Evolutionary conservation across 2,329 filamentous ascomycete species (phyloP).

Genomic region (Ophiostoma fasciatum): DNA sequence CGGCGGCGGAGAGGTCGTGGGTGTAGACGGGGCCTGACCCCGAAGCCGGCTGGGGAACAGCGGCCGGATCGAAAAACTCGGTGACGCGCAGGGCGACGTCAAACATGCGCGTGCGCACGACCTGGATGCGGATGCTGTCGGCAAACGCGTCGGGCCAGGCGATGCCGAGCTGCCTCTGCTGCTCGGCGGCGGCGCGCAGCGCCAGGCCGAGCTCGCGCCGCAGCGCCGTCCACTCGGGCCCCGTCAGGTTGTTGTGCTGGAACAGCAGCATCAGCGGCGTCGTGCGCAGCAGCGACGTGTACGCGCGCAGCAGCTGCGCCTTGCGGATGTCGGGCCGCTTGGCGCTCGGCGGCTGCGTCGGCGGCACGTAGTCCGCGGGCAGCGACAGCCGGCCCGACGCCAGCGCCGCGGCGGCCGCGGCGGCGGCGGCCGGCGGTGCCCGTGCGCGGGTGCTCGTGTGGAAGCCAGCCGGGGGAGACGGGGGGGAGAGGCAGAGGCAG

Average conservation of each 20-base stretch:
- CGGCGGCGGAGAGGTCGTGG: slow-evolving; percentile 40
- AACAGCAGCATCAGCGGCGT: slow-evolving; percentile 78
- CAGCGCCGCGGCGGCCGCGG: not conserved
- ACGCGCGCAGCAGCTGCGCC: slow-evolving; percentile 71
- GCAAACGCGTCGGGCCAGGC: slow-evolving; percentile 30
- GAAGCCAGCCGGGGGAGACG: not conserved
- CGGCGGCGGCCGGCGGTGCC: not conserved
- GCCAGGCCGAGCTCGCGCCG: slow-evolving; percentile 49
- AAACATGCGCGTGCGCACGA: slow-evolving; percentile 82
- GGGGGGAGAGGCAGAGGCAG: not conserved
- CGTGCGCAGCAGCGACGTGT: slow-evolving; percentile 76
- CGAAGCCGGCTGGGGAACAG: no score
- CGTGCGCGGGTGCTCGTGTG: slow-evolving; percentile 4
- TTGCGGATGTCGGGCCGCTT: slow-evolving; percentile 79
- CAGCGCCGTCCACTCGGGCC: slow-evolving; percentile 60
- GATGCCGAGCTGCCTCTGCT: slow-evolving; percentile 6
- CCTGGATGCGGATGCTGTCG: slow-evolving; percentile 58
- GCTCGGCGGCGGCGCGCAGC: slow-evolving; percentile 24
- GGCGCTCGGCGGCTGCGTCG: slow-evolving; percentile 74
- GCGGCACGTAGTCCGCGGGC: slow-evolving; percentile 38
- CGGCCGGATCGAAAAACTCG: slow-evolving; percentile 57
- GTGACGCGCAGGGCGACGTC: slow-evolving; percentile 70
- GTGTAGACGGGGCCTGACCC: slow-evolving; percentile 25
- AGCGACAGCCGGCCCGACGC: no score
- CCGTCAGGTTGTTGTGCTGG: slow-evolving; percentile 53